Conservation (phyloP, 192 early-diverging fungal genomes). For the Diversispora epigaea region DNA sequence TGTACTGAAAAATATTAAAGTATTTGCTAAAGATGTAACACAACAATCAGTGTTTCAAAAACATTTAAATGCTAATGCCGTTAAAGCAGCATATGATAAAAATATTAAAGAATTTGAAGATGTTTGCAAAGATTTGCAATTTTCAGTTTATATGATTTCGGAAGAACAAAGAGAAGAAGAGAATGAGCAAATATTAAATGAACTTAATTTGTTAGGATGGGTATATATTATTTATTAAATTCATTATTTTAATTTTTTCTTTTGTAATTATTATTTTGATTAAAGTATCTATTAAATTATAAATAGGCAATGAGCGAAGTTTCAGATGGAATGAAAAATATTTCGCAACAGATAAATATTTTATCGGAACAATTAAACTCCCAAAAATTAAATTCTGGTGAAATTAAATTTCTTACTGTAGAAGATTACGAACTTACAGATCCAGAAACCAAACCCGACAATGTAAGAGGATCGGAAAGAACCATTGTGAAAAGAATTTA, state of each 20-base stretch:
- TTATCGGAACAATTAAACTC: too few species aligned
- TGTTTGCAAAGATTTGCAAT: slow-evolving; percentile 3
- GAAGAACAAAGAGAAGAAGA: slow-evolving; percentile 8
- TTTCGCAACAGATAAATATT: too few species aligned
- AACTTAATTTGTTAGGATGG: not conserved
- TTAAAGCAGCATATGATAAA: not conserved
- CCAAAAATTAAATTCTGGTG: too few species aligned
- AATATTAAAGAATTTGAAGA: not conserved
- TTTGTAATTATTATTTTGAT: not conserved
- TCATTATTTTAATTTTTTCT: not conserved
- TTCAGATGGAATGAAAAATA: too few species aligned
- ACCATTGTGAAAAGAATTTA: not conserved
- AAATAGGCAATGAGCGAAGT: too few species aligned
- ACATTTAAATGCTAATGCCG: not conserved
- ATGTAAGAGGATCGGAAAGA: not conserved
- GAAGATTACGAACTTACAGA: not conserved
- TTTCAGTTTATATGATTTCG: not conserved
- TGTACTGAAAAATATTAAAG: slow-evolving; percentile 11
- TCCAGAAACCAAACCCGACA: not conserved
- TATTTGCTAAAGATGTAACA: not conserved
- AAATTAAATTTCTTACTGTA: not conserved
- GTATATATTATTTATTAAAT: not conserved
- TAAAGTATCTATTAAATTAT: too few species aligned
- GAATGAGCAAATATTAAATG: not conserved
- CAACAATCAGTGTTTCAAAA: slow-evolving; percentile 1